Evolutionary conservation across 331 rosid species (phyloP), one percentile per base, ranked within the genome.

Genomic region (Cydonia oblonga): DNA sequence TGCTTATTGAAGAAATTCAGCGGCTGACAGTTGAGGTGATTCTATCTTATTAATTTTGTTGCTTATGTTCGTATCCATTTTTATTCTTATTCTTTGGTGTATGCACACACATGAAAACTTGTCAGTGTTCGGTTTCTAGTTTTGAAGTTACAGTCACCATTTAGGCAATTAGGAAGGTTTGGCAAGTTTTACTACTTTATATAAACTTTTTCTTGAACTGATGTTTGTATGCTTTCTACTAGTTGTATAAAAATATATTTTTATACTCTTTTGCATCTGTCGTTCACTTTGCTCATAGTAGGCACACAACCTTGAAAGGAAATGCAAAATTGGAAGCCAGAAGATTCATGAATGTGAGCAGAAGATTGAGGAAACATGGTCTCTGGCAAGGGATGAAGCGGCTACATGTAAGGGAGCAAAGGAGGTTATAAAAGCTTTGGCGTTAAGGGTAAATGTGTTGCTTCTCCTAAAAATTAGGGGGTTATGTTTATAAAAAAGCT

Each of bases 401-500:
- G 85, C 84, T 1, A 80, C 82, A 76, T 86, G 84, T 70, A 87
- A 90, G 81, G 87, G 92, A 73, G 92, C 96, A 11, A 85, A 85
- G 77, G 96, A 86, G 64, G 86, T 87, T 77, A 89, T 87, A 68
- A 87, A 85, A 80, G 96, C 87, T 71, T 84, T 92, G 83, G 91
- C 89, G 4, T 75, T 85, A 69, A 80, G 85, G 87, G 97, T 89
- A 83, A 80, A 35, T 35, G 42, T 35, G 13, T 35, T 35, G 42
- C 42, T 35, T 35, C 42, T 9, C 42, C 42, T 35, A 35, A 35
- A 35, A 35, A 9, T 35, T 35, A 35, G 4, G 42, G 42, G 42
- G 42, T 35, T 35, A 35, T 35, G 42, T 35, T 35, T 35, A 35
- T 35, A 35, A 35, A 35, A 35, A 35, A 9, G 42, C 42, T 35